phyloP scores from a whole-genome alignment of 1,139 yeast species.

The Saccharomyces hybrid region DNA sequence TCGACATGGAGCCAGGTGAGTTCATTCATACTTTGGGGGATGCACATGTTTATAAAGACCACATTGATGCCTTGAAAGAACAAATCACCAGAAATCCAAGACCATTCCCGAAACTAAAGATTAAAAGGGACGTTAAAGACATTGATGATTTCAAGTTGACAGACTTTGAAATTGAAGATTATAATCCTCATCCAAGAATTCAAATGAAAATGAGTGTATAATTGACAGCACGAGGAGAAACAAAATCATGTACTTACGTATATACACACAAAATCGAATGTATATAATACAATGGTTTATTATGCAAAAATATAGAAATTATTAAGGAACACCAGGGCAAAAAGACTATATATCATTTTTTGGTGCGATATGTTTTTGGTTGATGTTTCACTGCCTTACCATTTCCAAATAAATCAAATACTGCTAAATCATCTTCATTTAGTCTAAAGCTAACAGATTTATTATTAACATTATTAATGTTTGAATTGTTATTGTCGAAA shows the following conservation, averaged over 20 bases:
- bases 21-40: slow-evolving; percentile 95
- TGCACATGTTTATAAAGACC: slow-evolving; percentile 89
- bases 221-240: slow-evolving; percentile 6
- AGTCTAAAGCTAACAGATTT: slow-evolving; percentile 19
- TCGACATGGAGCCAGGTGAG: slow-evolving; percentile 91
- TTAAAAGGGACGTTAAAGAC: slow-evolving; percentile 55
- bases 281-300: slow-evolving; percentile 13
- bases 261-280: neutral
- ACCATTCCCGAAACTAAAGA: slow-evolving; percentile 66
- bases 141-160: slow-evolving; percentile 86
- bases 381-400: slow-evolving; percentile 11
- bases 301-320: slow-evolving; percentile 27
- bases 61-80: slow-evolving; percentile 77
- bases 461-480: slow-evolving; percentile 1
- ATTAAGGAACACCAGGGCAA: slow-evolving; percentile 22
- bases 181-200: slow-evolving; percentile 74
- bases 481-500: neutral
- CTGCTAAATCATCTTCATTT: slow-evolving; percentile 26
- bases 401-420: slow-evolving; percentile 26
- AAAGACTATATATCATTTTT: neutral
- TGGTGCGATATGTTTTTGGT: slow-evolving; percentile 23
- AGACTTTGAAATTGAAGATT: slow-evolving; percentile 73
- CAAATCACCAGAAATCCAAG: slow-evolving; percentile 72
- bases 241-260: neutral
- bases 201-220: slow-evolving; percentile 77